Base-by-base conservation (phyloP, 1,139 yeast species). In the Spathaspora jeffriesii region DNA sequence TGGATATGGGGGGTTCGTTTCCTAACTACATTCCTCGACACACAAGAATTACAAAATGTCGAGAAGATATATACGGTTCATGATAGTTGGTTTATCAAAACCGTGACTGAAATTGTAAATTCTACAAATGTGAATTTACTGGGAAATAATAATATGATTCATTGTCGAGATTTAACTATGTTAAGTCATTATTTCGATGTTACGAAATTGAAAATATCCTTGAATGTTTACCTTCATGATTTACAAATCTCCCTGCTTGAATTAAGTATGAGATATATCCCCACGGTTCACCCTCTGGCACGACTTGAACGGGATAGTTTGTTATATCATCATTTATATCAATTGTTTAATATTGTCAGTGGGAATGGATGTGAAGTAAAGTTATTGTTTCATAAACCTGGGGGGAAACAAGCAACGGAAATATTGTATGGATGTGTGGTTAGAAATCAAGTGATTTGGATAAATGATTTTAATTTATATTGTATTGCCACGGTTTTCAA, bases 51-150 rank as follows among this genome's bases (percentile, higher is more conserved):
- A 79, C 50, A 79, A 79, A 65, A 79, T 47, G 67, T 91, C 45
- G 71, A 71, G 46, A 85, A 82, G 57, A 73, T 90, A 3, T 87
- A 86, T 54, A 79, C 92, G 37, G 96, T 93, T 4, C 98, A 93
- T 64, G 97, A 92, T 58, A 86, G 89, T 46, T 91, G 97, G 93
- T 81, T 93, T 69, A 81, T 90, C 15, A 82, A 91, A 56, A 86
- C 96, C 0, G 78, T 91, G 32, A 79, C 89, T 18, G 93, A 89
- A 49, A 79, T 90, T 45, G 69, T 89, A n/a, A n/a, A n/a, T n/a
- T n/a, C n/a, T 50, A 74, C 84, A 50, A 88, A 86, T 56, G 68
- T 62, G 48, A 64, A 67, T 46, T 50, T 62, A 14, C 71, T 79
- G 10, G 68, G 59, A 46, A 67, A 67, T 49, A 68, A 64, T 47